Conservation (phyloP, 2,329 filamentous ascomycete species). For the Phaeosphaeriaceae sp. region DNA sequence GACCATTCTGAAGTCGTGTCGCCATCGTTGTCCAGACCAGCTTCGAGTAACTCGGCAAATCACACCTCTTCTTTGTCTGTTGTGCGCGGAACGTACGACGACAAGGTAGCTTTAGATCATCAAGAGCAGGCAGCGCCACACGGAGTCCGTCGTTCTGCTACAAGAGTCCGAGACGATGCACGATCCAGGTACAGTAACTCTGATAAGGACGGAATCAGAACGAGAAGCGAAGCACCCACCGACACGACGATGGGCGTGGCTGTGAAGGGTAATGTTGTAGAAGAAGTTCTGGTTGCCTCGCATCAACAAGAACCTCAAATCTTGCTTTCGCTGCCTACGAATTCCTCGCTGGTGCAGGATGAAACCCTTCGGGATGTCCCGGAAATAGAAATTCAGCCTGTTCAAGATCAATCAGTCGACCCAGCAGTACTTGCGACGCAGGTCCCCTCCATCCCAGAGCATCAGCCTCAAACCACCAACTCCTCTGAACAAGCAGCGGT, state of each 20-base stretch:
- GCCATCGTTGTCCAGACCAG: conserved; percentile 13
- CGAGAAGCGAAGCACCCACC: background rate
- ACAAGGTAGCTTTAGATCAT: background rate
- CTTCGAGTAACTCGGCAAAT: conserved; percentile 21
- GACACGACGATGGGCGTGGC: background rate
- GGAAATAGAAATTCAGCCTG: background rate
- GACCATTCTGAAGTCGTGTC: background rate
- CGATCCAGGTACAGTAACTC: too few relatives aligned
- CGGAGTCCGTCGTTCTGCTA: background rate
- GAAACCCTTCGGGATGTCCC: background rate
- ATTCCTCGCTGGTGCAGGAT: background rate
- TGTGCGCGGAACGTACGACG: conserved; percentile 33
- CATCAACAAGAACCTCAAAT: background rate
- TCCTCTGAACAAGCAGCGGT: background rate
- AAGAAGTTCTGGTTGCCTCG: background rate
- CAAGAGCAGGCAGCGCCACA: background rate
- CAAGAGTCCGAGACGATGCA: too few relatives aligned
- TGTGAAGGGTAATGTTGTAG: background rate
- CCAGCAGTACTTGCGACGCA: background rate
- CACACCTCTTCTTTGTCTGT: conserved; percentile 33
- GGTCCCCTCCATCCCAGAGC: background rate
- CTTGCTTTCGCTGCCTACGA: background rate
- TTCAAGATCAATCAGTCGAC: background rate
- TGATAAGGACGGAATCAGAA: background rate
- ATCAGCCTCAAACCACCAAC: background rate